Evolutionary conservation across 306 rosid genomes (phyloP), one percentile per base, ranked within the genome.

Genomic region (Vachellia collinsii): DNA sequence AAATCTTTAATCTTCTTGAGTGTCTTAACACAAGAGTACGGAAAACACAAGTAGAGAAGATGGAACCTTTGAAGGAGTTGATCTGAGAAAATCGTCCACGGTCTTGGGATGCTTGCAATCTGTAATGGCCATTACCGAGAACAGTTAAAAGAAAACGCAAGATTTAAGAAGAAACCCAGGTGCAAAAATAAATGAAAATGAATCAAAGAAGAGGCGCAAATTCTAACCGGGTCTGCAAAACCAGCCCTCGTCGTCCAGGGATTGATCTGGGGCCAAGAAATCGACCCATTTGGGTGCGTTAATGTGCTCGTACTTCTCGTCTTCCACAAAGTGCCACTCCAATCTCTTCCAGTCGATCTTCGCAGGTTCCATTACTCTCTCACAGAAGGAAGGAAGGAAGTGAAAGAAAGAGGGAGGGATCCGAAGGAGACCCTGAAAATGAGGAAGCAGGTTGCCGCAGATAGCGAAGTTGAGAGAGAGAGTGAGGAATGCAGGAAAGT

Each of bases 271-370:
- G 74, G 92, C 82, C 87, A 84, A 88, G 90, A 96, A 93, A 81
- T 96, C 99, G 72, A 96, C 86, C 93, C 94, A 96, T 74, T 93
- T 91, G 68, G 99, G 99, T 6, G 99, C 99, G 74, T 92, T 92
- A 43, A 96, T 88, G 82, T 93, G 85, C 79, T 96, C 99, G 83
- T 83, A 96, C 17, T 85, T 79, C 39, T 89, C 88, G 62, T 96
- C 99, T 78, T 89, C 97, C 0, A 84, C 92, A 80, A 93, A 96
- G 47, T 69, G 89, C 88, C 94, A 96, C 61, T 96, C 98, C 11
- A 93, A 3, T 88, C 83, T 84, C 82, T 93, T 92, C 99, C 99
- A 96, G 70, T 96, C 98, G 47, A 96, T 90, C 77, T 92, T 96
- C 48, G 97, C 97, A 16, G 99, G 97, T 82, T 96, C 99, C 99